Base-by-base conservation (phyloP, 768 basidiomycete genomes). In the Plicaturopsis crispa region DNA sequence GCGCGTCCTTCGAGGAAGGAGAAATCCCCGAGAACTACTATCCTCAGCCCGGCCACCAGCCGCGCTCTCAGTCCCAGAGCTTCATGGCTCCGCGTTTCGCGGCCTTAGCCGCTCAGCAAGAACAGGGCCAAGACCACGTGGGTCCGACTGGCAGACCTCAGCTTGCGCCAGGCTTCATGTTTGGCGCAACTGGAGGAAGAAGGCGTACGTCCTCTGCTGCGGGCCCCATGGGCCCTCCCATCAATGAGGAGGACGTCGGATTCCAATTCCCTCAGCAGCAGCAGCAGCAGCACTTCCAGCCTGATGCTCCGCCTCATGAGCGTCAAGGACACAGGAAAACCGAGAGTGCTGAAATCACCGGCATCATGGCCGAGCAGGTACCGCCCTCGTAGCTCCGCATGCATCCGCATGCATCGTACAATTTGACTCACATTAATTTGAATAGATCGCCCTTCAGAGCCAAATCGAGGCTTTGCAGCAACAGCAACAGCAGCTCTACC, bases 361-460 rank as follows among this genome's bases (percentile, higher is more conserved):
- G 86, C 18, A 84, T 93, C 40, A 92, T 97, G 89, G 90, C 90
- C 5, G 91, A 97, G 60, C 94, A 97, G 75, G 91, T 89, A 47
- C 44, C 44, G 4, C 4, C 8, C 7, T 33, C 7, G n/a, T 24
- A 19, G 31, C n/a, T n/a, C n/a, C n/a, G n/a, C n/a, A n/a, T n/a
- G n/a, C n/a, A n/a, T n/a, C n/a, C n/a, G n/a, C n/a, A n/a, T n/a
- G n/a, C n/a, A n/a, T n/a, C n/a, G n/a, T n/a, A 8, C 10, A 26
- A 12, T 12, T 19, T 34, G 8, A n/a, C n/a, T n/a, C n/a, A 8
- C 33, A 34, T 18, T 8, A 28, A 8, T 28, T 28, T 23, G 6
- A 19, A 18, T 52, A 89, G 86, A 86, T 93, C 52, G 88, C 88
- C 32, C 54, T 94, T 40, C 91, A 93, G 61, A 88, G 59, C 49